phyloP scores from a whole-genome alignment of 2,329 filamentous ascomycete genomes.

The Xylariaceae sp. region DNA sequence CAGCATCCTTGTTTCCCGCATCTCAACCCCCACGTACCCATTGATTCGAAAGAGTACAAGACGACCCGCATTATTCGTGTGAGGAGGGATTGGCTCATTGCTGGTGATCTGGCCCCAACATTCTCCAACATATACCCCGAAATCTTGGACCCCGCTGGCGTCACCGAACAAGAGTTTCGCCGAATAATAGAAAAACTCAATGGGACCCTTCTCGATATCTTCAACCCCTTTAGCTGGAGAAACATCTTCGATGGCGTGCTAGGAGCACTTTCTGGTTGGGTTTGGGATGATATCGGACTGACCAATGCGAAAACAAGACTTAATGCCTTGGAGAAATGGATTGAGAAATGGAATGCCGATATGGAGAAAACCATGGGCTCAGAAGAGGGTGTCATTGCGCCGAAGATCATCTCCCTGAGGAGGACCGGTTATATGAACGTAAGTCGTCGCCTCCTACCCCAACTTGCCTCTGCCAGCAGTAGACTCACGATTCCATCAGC shows the following conservation, averaged over 20 bases:
- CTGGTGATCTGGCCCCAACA: conserved; percentile 84
- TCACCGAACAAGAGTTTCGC: conserved; percentile 84
- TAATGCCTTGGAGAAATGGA: conserved; percentile 68
- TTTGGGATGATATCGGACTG: conserved; percentile 88
- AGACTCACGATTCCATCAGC: conserved; percentile 37
- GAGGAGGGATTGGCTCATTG: conserved; percentile 83
- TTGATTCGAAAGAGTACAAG: conserved; percentile 68
- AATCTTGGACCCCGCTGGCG: conserved; percentile 78
- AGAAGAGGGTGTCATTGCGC: conserved; percentile 50
- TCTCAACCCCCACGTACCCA: conserved; percentile 82
- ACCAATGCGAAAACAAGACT: conserved; percentile 71
- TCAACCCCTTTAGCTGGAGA: conserved; percentile 70
- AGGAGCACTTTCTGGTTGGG: conserved; percentile 81
- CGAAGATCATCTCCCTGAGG: conserved; percentile 73
- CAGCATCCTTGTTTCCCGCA: conserved; percentile 94
- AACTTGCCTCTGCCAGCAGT: too few species aligned
- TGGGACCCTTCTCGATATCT: conserved; percentile 67
- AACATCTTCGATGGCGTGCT: conserved; percentile 78
- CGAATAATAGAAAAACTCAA: conserved; percentile 79
- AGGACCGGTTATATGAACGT: conserved; percentile 85
- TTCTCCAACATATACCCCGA: conserved; percentile 96
- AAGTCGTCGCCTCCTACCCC: too few species aligned
- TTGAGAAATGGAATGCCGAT: conserved; percentile 81
- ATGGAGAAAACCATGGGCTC: conserved; percentile 54
- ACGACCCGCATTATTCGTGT: conserved; percentile 89